Evolutionary conservation across 2,329 filamentous ascomycete species (phyloP), one percentile per base, ranked within the genome.

Genomic region (Eurotiales sp.): DNA sequence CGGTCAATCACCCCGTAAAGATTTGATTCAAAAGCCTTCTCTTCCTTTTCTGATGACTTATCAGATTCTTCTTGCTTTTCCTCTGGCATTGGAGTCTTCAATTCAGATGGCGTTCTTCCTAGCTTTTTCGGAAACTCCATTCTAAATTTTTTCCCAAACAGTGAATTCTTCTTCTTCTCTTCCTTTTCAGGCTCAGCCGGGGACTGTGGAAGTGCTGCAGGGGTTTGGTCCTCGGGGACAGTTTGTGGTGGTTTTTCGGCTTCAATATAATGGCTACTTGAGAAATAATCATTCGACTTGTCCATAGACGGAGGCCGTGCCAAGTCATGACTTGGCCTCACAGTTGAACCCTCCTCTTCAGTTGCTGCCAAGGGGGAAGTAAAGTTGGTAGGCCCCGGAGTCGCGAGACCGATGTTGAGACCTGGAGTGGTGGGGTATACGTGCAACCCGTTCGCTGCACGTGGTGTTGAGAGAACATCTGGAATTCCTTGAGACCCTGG

Each of bases 101-200:
- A 72, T 57, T 86, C 81, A 5, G 80, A 80, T 22, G 80, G 81
- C 0, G 81, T 81, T 14, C 89, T 82, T 11, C 84, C 84, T 12
- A 92, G 77, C 70, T 95, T 96, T 75, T 95, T 96, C 62, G 85
- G 86, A 59, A 70, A 80, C 55, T 77, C 80, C 82, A 88, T 86
- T 43, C 87, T 84, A 68, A 95, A 91, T 61, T 89, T 89, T 72
- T 91, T 93, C 39, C 87, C 84, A 65, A 95, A 95, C 5, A 89
- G 75, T 2, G 80, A 85, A 2, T 63, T 67, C 46, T 71, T 72
- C 55, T 80, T 80, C 56, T 88, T 85, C 58, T 82, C 81, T 62
- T 83, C 73, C 67, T 86, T 77, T 52, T 83, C 73, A 50, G 77
- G 72, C 43, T 78, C 83, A n/a, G 70, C 73, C 1, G 81, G 78